phyloP scores from a whole-genome alignment of 805 yeast species.

The Wickerhamomyces subpelliculosus region DNA sequence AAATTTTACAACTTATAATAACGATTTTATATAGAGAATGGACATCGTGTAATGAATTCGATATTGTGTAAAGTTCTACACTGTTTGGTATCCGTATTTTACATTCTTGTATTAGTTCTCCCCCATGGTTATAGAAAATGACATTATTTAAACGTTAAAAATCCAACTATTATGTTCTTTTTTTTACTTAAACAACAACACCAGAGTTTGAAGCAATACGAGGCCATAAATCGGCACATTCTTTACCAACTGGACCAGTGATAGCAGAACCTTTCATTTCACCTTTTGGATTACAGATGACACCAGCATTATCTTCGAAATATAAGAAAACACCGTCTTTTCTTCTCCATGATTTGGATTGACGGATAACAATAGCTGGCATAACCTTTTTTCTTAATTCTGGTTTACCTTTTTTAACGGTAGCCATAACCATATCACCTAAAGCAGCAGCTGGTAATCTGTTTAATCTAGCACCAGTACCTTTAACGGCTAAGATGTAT shows the following conservation, averaged over 20 bases:
- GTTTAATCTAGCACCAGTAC: slow-evolving; percentile 99
- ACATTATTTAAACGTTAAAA: slow-evolving; percentile 19
- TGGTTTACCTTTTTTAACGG: slow-evolving; percentile 99
- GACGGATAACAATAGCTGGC: slow-evolving; percentile 99
- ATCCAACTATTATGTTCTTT: too few species aligned
- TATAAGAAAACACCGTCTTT: slow-evolving; percentile 99
- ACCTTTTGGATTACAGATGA: slow-evolving; percentile 99
- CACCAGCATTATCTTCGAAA: slow-evolving; percentile 99
- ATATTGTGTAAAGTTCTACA: too few species aligned
- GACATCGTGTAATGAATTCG: too few species aligned
- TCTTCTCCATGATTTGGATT: slow-evolving; percentile 99
- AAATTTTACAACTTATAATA: neutral
- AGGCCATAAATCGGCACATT: slow-evolving; percentile 99
- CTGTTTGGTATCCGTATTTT: neutral
- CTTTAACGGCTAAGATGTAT: slow-evolving; percentile 97
- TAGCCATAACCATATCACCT: slow-evolving; percentile 99
- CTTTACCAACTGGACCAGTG: slow-evolving; percentile 99
- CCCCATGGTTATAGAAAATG: slow-evolving; percentile 19
- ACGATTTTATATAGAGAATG: too few species aligned
- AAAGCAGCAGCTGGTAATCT: slow-evolving; percentile 99
- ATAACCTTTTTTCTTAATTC: slow-evolving; percentile 99
- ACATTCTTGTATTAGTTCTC: slow-evolving; percentile 1
- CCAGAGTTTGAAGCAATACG: slow-evolving; percentile 99
- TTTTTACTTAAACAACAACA: slow-evolving; percentile 97
- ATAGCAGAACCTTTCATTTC: slow-evolving; percentile 99